These are phyloP conservation scores for Apophysomyces trapeziformis DNA, from an alignment of 371 early-diverging fungal genomes.

Conservation along the genomic window DNA sequence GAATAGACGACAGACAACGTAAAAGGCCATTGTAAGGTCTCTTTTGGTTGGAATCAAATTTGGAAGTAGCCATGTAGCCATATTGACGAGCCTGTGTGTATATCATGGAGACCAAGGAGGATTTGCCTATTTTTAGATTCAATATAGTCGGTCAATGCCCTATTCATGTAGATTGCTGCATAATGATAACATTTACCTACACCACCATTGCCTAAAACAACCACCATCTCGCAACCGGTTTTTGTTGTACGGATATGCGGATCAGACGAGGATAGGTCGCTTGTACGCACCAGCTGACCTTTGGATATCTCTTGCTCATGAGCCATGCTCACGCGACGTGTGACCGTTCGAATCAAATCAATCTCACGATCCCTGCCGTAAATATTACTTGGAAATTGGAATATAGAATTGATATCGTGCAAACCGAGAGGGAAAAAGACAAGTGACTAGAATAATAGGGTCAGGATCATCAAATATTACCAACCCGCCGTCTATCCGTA, in stretches of 20 bases:
- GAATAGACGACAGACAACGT: constrained; percentile 42
- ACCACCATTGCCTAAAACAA: constrained; percentile 46
- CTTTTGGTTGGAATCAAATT: constrained; percentile 50
- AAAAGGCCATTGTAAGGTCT: constrained; percentile 49
- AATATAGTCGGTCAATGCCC: not conserved
- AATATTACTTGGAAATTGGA: constrained; percentile 40
- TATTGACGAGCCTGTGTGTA: constrained; percentile 42
- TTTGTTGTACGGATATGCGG: constrained; percentile 11
- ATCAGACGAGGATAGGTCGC: not conserved
- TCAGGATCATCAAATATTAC: not conserved
- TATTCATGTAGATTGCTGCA: not conserved
- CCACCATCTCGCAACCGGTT: constrained; percentile 34
- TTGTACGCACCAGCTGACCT: constrained; percentile 9
- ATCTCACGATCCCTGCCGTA: constrained; percentile 46
- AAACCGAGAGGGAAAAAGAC: constrained; percentile 42
- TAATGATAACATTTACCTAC: constrained; percentile 24
- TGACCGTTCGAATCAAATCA: constrained; percentile 33
- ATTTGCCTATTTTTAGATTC: constrained; percentile 27
- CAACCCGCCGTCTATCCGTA: no score
- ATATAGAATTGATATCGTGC: constrained; percentile 47
- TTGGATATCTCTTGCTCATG: constrained; percentile 26
- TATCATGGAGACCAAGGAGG: constrained; percentile 36
- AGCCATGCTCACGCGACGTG: constrained; percentile 24
- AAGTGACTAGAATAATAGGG: constrained; percentile 24
- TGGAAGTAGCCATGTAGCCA: constrained; percentile 47